A percentile compares a stretch with the other conserved stretches of the same genome.
Conservation (phyloP, 2,329 filamentous ascomycete species). For the Ophiostoma sp. region DNA sequence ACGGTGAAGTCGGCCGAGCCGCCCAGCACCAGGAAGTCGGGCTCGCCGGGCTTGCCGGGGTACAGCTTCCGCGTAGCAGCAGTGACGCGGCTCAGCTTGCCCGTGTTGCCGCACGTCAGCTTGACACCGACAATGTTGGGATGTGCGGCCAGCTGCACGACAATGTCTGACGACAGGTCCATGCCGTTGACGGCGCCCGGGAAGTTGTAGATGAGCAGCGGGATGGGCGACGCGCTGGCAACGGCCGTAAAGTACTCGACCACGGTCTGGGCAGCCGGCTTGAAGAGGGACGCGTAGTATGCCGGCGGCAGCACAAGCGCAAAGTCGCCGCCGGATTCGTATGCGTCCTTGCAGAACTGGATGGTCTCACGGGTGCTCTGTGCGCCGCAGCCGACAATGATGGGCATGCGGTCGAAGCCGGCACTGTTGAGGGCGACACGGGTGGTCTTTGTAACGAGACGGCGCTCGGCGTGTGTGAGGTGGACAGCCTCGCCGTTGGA, state of each 20-base stretch:
- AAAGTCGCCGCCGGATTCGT: slow-evolving; percentile 65
- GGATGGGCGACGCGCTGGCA: slow-evolving; percentile 58
- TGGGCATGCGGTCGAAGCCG: slow-evolving; percentile 59
- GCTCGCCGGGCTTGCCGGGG: slow-evolving; percentile 29
- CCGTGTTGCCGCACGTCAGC: slow-evolving; percentile 65
- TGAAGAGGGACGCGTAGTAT: slow-evolving; percentile 67
- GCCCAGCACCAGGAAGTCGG: slow-evolving; percentile 61
- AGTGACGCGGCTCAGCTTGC: slow-evolving; percentile 60
- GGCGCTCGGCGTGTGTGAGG: slow-evolving; percentile 64
- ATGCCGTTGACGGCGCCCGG: slow-evolving; percentile 59
- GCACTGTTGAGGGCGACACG: slow-evolving; percentile 62
- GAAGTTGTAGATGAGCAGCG: slow-evolving; percentile 65
- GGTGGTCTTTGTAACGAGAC: slow-evolving; percentile 62
- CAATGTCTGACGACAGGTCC: slow-evolving; percentile 59
- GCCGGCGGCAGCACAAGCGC: slow-evolving; percentile 70
- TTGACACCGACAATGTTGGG: slow-evolving; percentile 65
- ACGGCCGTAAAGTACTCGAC: slow-evolving; percentile 62
- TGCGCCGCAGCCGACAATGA: slow-evolving; percentile 71
- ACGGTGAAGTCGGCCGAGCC: slow-evolving; percentile 69
- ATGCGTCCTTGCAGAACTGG: slow-evolving; percentile 63
- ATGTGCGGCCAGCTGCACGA: slow-evolving; percentile 55
- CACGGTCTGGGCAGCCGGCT: slow-evolving; percentile 55
- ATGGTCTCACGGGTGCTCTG: slow-evolving; percentile 71
- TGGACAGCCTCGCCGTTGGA: slow-evolving; percentile 82
- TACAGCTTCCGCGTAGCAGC: slow-evolving; percentile 48